Evolutionary conservation across 352 stramenopile genomes (phyloP), one percentile per base, ranked within the genome.

Genomic region (Phytophthora pinifolia): DNA sequence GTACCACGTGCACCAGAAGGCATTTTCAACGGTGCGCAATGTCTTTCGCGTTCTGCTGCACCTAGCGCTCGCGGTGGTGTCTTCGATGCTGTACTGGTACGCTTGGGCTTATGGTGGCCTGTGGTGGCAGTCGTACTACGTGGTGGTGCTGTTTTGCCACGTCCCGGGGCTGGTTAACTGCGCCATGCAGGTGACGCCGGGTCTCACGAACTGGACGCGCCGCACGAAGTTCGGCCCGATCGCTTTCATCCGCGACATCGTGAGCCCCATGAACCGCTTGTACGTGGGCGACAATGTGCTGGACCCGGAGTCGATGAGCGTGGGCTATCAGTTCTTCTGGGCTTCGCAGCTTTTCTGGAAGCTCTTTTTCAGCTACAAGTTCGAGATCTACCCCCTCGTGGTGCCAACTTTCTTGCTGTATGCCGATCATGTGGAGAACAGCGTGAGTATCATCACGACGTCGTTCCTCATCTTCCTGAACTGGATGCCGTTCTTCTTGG

Each of bases 331-430:
- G 44, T 76, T 98, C 37, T 99, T 98, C 53, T 99, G 96, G 96
- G 48, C 78, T 5, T 96, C 90, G 9, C 83, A 98, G 59, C 76
- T 99, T 18, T 69, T 76, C 22, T 99, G 92, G 92, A 99, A 99
- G 69, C 60, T 99, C 6, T 97, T 93, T 62, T 99, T 99, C 68
- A 98, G 93, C 49, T 99, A 99, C 76, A 88, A 98, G 60, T 99
- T 99, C 67, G 94, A 99, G 65, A 98, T 99, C 10, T 94, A 89
- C 22, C 93, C 92, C 29, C 92, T 99, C 45, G 93, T 98, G 18
- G 83, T 97, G 2, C 97, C 97, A 13, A 96, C 90, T 7, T 86
- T 99, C 52, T 62, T 99, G 74, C 75, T 99, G 30, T 98, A 94
- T 34, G 96, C 98, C 37, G 97, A 99, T 65, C 98, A 98, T 62